phyloP scores from a whole-genome alignment of 305 asterid genomes.

The Monarda citriodora region DNA sequence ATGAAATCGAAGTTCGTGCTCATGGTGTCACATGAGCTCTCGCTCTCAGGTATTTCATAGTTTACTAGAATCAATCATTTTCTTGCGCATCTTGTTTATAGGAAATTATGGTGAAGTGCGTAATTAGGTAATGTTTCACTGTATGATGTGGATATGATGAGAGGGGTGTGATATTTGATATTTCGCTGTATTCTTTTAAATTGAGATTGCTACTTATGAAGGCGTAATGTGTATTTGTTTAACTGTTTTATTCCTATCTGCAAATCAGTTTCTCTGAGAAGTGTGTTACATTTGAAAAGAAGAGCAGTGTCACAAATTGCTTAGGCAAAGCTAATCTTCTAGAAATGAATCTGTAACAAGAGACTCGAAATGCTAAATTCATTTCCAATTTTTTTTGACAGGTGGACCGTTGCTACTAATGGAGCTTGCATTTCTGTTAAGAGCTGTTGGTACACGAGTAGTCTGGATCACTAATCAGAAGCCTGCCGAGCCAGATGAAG shows the following conservation, averaged over 20 bases:
- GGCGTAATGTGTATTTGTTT: slow-evolving; percentile 3
- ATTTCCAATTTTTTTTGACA: slow-evolving; percentile 23
- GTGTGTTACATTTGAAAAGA: slow-evolving; percentile 5
- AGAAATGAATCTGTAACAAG: slow-evolving; percentile 1
- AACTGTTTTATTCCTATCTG: background rate
- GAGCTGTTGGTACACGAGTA: slow-evolving; percentile 82
- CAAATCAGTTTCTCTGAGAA: background rate
- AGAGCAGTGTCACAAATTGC: background rate
- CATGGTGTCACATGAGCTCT: slow-evolving; percentile 94
- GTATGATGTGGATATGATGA: background rate
- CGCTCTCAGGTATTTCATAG: slow-evolving; percentile 77
- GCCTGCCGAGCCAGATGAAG: slow-evolving; percentile 63
- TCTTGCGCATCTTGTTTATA: background rate
- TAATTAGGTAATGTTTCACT: background rate
- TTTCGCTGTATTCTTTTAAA: background rate
- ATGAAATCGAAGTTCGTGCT: slow-evolving; percentile 91
- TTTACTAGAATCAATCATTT: background rate
- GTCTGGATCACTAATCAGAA: slow-evolving; percentile 92
- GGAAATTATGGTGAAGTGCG: background rate
- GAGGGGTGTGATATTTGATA: background rate
- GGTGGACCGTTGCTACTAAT: slow-evolving; percentile 93
- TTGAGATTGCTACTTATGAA: slow-evolving; percentile 1
- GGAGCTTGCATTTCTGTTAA: slow-evolving; percentile 96
- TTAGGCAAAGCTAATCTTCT: background rate
- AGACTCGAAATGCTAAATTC: slow-evolving; percentile 7